Percentiles rank a stretch among this genome's conserved stretches.
These are phyloP conservation scores for Quercus cerris DNA, from an alignment of 306 rosid species.

Conservation along the genomic window DNA sequence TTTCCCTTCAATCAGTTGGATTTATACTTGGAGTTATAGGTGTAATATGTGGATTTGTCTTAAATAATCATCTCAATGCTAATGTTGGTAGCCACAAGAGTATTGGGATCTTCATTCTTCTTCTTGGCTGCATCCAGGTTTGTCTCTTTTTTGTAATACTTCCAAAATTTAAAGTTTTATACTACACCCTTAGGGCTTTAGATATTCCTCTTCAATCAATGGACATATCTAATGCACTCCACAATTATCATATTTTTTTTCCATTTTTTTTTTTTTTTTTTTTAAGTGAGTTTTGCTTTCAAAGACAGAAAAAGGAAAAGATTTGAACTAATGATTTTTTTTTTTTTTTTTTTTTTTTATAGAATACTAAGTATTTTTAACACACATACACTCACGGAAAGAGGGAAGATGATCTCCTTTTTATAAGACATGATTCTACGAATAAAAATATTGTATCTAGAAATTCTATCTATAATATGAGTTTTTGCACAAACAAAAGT, in stretches of 20 bases:
- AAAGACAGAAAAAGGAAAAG: too few species aligned
- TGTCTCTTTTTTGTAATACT: neutral
- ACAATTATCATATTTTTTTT: too few species aligned
- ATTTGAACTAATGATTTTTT: too few species aligned
- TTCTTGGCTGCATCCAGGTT: constrained; percentile 71
- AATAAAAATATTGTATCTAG: neutral
- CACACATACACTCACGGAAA: too few species aligned
- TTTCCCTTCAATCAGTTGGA: constrained; percentile 47
- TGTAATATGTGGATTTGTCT: constrained; percentile 47
- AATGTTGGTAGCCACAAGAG: constrained; percentile 48
- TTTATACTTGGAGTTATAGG: constrained; percentile 55
- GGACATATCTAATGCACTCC: too few species aligned
- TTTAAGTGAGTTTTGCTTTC: too few species aligned
- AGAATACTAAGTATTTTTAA: too few species aligned
- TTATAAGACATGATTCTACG: neutral
- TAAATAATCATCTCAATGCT: constrained; percentile 32
- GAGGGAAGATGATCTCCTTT: too few species aligned
- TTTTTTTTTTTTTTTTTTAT: too few species aligned
- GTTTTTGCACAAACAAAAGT: neutral
- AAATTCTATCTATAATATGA: neutral
- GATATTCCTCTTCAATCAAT: too few species aligned
- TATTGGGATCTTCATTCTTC: constrained; percentile 64
- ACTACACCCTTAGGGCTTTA: too few species aligned
- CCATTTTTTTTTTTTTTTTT: too few species aligned
- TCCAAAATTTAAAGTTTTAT: neutral